Base-by-base conservation (phyloP, 495 filamentous ascomycete genomes). In the Xylaria flabelliformis region DNA sequence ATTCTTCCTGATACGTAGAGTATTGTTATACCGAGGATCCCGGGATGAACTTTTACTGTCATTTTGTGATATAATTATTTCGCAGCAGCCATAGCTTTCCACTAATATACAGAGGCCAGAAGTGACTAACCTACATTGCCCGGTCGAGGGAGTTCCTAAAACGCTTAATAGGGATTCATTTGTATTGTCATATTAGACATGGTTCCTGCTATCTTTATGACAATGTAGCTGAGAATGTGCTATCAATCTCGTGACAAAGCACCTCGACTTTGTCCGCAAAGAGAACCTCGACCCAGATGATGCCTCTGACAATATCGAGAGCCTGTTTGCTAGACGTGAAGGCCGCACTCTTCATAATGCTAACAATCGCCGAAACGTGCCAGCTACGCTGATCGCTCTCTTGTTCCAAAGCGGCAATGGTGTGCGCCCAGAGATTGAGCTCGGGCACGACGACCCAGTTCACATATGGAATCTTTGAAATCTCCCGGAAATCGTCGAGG, bases 371-470 rank as follows among this genome's bases (percentile, higher is more conserved):
- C 24, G 74, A 59, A 13, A 78, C 65, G 56, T 78, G 76, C 74
- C 76, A 78, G 39, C 69, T 71, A 5, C 76, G 70, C n/a, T 58
- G 69, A 46, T 67, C 72, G 21, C 64, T 72, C 34, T 75, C 69
- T 39, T 74, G 73, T n/a, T 72, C 70, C 73, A 77, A 70, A 4
- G 73, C 76, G 8, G 70, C 76, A 17, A 71, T 63, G 1, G 76
- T 58, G 19, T 75, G 74, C 12, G 76, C 76, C 76, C 76, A 78
- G 19, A 78, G 74, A n/a, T 75, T 78, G 13, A 78, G 51, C 69
- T 78, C 74, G 3, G 76, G 72, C 26, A 78, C 74, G 9, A 74
- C 17, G 36, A 65, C 51, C 76, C 74, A 76, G 34, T 74, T 41
- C 1, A 78, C 73, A 17, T 76, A 44, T 2, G 76, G 76, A 7